phyloP scores from a whole-genome alignment of 805 yeast genomes.

The Wickerhamiella australiensis region DNA sequence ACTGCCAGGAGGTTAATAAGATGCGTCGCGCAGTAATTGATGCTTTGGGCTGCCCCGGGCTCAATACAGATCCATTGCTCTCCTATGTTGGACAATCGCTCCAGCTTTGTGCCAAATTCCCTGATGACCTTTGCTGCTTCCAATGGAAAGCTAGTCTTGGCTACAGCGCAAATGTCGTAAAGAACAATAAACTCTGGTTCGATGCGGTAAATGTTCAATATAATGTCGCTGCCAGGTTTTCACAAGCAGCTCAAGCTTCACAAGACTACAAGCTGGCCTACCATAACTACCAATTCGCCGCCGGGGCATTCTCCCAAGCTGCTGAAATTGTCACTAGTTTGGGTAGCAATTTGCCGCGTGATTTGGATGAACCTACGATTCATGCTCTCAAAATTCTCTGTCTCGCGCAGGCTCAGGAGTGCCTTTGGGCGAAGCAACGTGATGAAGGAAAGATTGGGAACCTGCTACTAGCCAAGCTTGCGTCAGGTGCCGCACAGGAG shows the following conservation, averaged over 20 bases:
- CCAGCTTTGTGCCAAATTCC: conserved; percentile 39
- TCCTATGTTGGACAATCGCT: conserved; percentile 13
- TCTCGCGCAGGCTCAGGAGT: conserved; percentile 82
- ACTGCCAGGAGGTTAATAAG: conserved; percentile 26
- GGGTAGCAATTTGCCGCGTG: conserved; percentile 29
- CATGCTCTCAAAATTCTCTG: conserved; percentile 40
- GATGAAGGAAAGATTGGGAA: conserved; percentile 38
- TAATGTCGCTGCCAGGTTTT: conserved; percentile 55
- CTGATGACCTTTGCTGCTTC: conserved; percentile 47
- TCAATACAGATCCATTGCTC: conserved; percentile 9
- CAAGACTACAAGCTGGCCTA: conserved; percentile 51
- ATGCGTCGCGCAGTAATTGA: conserved; percentile 23
- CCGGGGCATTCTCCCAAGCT: conserved; percentile 47
- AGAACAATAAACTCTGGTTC: conserved; percentile 38
- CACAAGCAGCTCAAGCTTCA: conserved; percentile 38
- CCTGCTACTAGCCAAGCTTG: conserved; percentile 48
- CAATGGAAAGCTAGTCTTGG: conserved; percentile 67
- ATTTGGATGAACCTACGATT: conserved; percentile 41
- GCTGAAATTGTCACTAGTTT: conserved; percentile 21
- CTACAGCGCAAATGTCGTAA: conserved; percentile 37
- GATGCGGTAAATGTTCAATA: conserved; percentile 55
- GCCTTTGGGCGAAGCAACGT: conserved; percentile 65
- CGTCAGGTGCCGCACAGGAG: conserved; percentile 48
- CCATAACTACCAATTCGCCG: conserved; percentile 51
- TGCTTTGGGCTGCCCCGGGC: neutral